Conservation (phyloP, 257 asterid species). For the Striga asiatica region DNA sequence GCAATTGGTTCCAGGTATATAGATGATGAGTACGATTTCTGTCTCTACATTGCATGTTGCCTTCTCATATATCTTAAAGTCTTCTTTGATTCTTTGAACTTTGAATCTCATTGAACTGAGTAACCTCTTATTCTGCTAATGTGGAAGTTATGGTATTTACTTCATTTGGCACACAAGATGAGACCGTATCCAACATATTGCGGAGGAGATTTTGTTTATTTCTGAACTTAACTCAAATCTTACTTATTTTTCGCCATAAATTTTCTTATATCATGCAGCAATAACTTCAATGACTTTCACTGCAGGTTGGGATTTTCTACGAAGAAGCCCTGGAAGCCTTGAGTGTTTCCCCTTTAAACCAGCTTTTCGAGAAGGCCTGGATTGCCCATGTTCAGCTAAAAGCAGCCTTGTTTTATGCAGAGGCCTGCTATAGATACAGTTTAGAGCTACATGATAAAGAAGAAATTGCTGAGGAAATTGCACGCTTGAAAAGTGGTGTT, state of each 20-base stretch:
- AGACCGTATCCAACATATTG: background rate
- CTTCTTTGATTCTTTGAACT: background rate
- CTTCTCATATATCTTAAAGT: background rate
- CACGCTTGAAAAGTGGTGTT: conserved; percentile 82
- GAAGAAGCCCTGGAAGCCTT: conserved; percentile 89
- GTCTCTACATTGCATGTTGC: background rate
- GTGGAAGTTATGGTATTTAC: background rate
- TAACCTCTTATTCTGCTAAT: conserved; percentile 2
- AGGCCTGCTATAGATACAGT: conserved; percentile 84
- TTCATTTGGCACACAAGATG: background rate
- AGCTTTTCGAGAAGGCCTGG: conserved; percentile 92
- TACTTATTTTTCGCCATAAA: background rate
- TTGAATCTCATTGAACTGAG: background rate
- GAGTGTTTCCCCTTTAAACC: conserved; percentile 62
- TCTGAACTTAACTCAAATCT: background rate
- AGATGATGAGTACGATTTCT: background rate
- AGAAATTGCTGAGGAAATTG: conserved; percentile 96
- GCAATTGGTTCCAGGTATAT: background rate
- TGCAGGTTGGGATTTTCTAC: conserved; percentile 76
- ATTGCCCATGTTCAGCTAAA: conserved; percentile 82
- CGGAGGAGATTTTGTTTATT: conserved; percentile 11
- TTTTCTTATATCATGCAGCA: background rate
- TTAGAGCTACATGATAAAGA: conserved; percentile 91
- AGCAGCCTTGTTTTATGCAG: conserved; percentile 89
- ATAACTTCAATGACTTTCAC: conserved; percentile 15